Evolutionary conservation across 164 flowering plant species (phyloP).

Genomic region (Buxus sempervirens): DNA sequence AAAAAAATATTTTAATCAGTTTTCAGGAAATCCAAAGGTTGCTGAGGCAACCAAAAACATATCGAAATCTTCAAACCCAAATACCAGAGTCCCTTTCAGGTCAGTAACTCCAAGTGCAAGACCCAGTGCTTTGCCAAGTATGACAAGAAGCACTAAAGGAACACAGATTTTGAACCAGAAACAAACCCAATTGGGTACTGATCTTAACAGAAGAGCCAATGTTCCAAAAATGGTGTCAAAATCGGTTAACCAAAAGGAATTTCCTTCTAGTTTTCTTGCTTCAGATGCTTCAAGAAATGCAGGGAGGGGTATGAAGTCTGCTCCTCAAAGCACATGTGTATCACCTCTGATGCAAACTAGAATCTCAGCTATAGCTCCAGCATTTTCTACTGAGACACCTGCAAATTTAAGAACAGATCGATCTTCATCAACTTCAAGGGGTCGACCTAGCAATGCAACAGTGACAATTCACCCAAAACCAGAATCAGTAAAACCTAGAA

Average conservation of each 20-base stretch:
- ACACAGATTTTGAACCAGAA: conserved; percentile 6
- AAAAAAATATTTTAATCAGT: conserved; percentile 14
- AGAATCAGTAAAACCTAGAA: conserved; percentile 16
- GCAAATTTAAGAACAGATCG: conserved; percentile 35
- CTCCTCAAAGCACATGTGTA: conserved; percentile 35
- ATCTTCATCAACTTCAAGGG: conserved; percentile 24
- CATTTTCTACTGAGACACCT: conserved; percentile 33
- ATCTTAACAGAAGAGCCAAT: neutral
- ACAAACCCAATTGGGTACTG: neutral
- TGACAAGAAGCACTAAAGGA: conserved; percentile 17
- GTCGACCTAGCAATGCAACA: neutral
- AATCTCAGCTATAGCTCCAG: no score
- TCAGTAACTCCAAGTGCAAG: conserved; percentile 30
- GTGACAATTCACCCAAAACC: conserved; percentile 6
- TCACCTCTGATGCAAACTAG: conserved; percentile 39
- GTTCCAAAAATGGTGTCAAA: neutral
- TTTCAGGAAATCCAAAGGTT: conserved; percentile 28
- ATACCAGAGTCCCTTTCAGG: conserved; percentile 22
- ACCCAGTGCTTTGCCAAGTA: conserved; percentile 12
- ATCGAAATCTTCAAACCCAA: conserved; percentile 24
- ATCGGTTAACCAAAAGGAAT: conserved; percentile 14
- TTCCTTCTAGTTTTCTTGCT: conserved; percentile 6
- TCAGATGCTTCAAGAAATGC: conserved; percentile 16
- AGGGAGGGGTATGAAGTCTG: conserved; percentile 12
- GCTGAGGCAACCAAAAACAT: conserved; percentile 13